Conservation (phyloP, 2,329 filamentous ascomycete genomes). For the Talaromyces funiculosus region DNA sequence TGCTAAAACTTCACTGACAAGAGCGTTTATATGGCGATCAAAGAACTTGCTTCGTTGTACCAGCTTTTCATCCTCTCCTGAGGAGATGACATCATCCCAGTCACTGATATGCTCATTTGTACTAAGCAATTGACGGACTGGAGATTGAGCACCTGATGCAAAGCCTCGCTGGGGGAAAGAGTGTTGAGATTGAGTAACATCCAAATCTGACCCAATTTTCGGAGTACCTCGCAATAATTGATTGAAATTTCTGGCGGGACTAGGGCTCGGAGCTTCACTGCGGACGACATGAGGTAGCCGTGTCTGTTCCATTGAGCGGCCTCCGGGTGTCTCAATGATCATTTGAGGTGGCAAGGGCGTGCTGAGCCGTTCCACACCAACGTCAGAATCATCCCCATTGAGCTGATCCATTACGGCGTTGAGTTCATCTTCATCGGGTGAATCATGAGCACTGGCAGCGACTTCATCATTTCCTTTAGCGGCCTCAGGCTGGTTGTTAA, state of each 20-base stretch:
- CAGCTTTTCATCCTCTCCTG: slow-evolving; percentile 77
- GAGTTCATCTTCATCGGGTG: slow-evolving; percentile 61
- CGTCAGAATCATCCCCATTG: slow-evolving; percentile 65
- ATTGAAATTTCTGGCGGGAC: slow-evolving; percentile 52
- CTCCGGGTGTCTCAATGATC: slow-evolving; percentile 35
- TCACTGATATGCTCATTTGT: slow-evolving; percentile 67
- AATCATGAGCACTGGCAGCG: slow-evolving; percentile 23
- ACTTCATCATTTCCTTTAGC: slow-evolving; percentile 8
- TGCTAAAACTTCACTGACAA: slow-evolving; percentile 73
- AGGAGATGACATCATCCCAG: slow-evolving; percentile 83
- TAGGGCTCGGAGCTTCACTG: slow-evolving; percentile 69
- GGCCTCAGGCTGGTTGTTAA: slow-evolving; percentile 11
- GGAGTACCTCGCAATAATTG: slow-evolving; percentile 43
- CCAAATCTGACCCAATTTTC: slow-evolving; percentile 32
- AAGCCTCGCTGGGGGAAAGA: slow-evolving; percentile 58
- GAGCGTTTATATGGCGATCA: slow-evolving; percentile 78
- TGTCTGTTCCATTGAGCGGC: slow-evolving; percentile 45
- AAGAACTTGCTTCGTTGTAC: slow-evolving; percentile 80
- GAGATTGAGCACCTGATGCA: slow-evolving; percentile 49
- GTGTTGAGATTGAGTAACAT: slow-evolving; percentile 36
- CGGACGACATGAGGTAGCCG: slow-evolving; percentile 45
- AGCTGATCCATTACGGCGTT: slow-evolving; percentile 89
- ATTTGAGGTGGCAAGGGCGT: slow-evolving; percentile 28
- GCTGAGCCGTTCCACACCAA: slow-evolving; percentile 63
- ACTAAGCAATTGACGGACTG: slow-evolving; percentile 59